phyloP scores from a whole-genome alignment of 345 rosid species.

The Eucalyptus polybractea region DNA sequence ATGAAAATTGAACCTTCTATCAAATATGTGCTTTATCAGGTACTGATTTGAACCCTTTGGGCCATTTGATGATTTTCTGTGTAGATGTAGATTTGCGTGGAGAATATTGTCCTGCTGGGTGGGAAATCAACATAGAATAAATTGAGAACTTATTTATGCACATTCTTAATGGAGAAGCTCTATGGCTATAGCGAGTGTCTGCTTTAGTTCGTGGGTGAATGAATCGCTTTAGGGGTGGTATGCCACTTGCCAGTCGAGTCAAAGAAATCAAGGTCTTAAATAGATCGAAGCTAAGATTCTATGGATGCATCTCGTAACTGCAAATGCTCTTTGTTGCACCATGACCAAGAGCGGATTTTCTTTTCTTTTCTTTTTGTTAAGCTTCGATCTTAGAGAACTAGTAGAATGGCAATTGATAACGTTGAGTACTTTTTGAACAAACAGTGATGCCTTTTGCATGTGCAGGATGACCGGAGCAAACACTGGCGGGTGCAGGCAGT shows the following conservation, averaged over 20 bases:
- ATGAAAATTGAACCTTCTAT: conserved; percentile 66
- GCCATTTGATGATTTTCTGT: neutral
- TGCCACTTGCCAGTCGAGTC: neutral
- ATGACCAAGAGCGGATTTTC: neutral
- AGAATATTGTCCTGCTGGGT: neutral
- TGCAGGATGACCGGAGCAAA: conserved; percentile 79
- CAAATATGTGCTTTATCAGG: conserved; percentile 83
- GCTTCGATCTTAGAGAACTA: neutral
- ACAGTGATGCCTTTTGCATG: neutral
- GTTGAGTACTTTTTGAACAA: neutral
- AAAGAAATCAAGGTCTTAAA: neutral
- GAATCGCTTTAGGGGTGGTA: neutral
- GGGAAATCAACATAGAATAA: neutral
- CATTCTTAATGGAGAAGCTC: neutral
- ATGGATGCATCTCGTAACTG: neutral
- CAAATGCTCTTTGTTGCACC: neutral
- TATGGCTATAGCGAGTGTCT: neutral
- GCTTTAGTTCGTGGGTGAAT: neutral
- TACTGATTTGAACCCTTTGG: neutral
- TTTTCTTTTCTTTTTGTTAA: neutral
- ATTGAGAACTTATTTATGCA: neutral
- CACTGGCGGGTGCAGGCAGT: conserved; percentile 87
- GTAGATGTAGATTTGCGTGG: neutral
- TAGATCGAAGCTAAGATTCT: neutral
- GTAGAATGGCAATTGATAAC: neutral